These are phyloP conservation scores for Porphyrellus cyaneotinctus DNA, from an alignment of 768 basidiomycete genomes.

Conservation along the genomic window DNA sequence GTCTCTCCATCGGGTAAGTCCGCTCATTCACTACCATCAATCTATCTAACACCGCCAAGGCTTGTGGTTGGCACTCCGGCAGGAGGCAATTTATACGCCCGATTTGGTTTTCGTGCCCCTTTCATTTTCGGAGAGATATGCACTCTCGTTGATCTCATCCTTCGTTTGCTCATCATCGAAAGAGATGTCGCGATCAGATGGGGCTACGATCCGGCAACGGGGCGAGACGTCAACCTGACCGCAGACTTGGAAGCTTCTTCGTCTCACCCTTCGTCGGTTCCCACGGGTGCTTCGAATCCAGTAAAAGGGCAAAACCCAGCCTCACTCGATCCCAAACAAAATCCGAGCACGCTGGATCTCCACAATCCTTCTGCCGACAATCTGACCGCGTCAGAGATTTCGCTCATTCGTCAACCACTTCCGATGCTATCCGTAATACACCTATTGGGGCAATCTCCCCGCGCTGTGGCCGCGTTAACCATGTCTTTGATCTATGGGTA, in stretches of 20 bases:
- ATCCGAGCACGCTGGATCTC: not conserved
- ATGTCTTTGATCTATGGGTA: constrained; percentile 56
- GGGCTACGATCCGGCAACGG: constrained; percentile 40
- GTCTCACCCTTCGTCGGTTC: not conserved
- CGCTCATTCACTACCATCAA: not conserved
- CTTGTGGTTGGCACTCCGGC: constrained; percentile 54
- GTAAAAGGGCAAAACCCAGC: not conserved
- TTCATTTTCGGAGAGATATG: constrained; percentile 50
- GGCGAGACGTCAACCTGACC: constrained; percentile 5
- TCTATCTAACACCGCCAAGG: constrained; percentile 27
- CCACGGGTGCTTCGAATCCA: not conserved
- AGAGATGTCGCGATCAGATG: constrained; percentile 46
- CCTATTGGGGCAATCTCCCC: constrained; percentile 41
- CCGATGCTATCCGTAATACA: constrained; percentile 42
- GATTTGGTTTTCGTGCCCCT: constrained; percentile 58
- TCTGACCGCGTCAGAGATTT: constrained; percentile 2
- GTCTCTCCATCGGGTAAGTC: constrained; percentile 50
- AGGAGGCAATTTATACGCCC: constrained; percentile 50
- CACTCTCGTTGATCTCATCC: constrained; percentile 47
- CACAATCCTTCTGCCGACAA: not conserved
- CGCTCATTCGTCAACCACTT: constrained; percentile 24
- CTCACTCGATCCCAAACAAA: not conserved
- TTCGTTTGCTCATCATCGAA: constrained; percentile 55
- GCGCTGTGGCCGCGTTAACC: constrained; percentile 45
- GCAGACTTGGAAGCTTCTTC: constrained; percentile 8